Percentiles rank a stretch among this genome's conserved stretches.
These are phyloP conservation scores for Cyberlindnera petersonii DNA, from an alignment of 805 yeast genomes.

Conservation along the genomic window DNA sequence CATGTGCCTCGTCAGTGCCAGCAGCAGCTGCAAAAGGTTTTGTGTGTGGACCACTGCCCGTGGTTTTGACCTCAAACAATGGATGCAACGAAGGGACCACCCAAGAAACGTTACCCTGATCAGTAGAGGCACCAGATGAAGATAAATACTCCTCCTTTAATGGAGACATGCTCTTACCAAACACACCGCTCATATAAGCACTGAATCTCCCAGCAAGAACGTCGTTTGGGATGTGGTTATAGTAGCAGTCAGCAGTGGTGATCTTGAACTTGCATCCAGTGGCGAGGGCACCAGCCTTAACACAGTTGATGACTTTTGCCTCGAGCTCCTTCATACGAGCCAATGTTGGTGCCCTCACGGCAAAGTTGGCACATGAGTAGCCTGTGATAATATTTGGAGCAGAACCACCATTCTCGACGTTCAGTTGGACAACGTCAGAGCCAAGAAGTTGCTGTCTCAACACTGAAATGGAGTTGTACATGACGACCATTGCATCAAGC, in stretches of 20 bases:
- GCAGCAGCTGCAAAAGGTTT: slow-evolving; percentile 10
- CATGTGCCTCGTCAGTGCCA: slow-evolving; percentile 6
- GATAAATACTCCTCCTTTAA: slow-evolving; percentile 2
- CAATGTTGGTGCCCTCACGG: slow-evolving; percentile 11
- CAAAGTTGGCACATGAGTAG: slow-evolving; percentile 5
- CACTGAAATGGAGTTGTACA: slow-evolving; percentile 8
- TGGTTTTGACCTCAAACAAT: slow-evolving; percentile 4
- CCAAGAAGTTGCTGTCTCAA: slow-evolving; percentile 9
- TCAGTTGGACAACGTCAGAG: slow-evolving; percentile 9
- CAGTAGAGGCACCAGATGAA: slow-evolving; percentile 8
- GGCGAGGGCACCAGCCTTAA: slow-evolving; percentile 13
- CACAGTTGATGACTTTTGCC: slow-evolving; percentile 9
- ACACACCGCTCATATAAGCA: slow-evolving; percentile 4
- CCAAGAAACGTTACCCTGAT: slow-evolving; percentile 14
- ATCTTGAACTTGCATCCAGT: slow-evolving; percentile 12
- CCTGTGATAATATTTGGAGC: slow-evolving; percentile 14
- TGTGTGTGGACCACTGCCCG: slow-evolving; percentile 7
- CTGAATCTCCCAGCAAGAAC: slow-evolving; percentile 4
- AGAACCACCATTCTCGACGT: slow-evolving; percentile 8
- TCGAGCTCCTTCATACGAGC: slow-evolving; percentile 8
- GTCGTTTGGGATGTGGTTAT: slow-evolving; percentile 9
- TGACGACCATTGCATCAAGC: slow-evolving; percentile 10
- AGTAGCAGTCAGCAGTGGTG: slow-evolving; percentile 1
- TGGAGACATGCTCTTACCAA: not conserved
- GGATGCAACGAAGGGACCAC: slow-evolving; percentile 10